Evolutionary conservation across 805 yeast species (phyloP).

Genomic region (Cyberlindnera euphorbiae): DNA sequence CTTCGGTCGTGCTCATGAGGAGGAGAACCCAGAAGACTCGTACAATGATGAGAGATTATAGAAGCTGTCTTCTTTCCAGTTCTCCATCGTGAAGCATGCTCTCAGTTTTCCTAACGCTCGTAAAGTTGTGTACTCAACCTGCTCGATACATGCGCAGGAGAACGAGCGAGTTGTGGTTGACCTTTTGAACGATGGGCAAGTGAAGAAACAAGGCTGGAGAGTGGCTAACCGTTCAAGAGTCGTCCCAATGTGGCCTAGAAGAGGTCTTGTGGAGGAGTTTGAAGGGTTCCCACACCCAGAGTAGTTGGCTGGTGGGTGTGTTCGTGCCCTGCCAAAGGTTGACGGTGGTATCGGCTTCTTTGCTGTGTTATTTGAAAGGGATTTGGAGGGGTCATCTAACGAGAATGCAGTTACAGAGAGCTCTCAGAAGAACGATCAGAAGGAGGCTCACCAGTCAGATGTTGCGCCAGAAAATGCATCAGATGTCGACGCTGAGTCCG

Average conservation of each 20-base stretch:
- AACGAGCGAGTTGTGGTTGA: slow-evolving; percentile 89
- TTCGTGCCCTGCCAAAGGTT: slow-evolving; percentile 75
- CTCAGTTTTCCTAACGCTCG: slow-evolving; percentile 70
- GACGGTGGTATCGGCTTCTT: slow-evolving; percentile 99
- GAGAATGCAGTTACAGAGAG: too few relatives aligned
- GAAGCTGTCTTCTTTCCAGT: slow-evolving; percentile 82
- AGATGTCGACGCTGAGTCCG: slow-evolving; percentile 7
- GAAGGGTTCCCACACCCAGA: slow-evolving; percentile 41
- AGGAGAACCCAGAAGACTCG: slow-evolving; percentile 42
- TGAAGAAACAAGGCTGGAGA: slow-evolving; percentile 70
- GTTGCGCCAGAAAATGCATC: neutral
- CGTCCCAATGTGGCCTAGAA: slow-evolving; percentile 78
- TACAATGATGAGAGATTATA: slow-evolving; percentile 50
- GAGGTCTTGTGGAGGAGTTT: slow-evolving; percentile 77
- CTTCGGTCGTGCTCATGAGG: slow-evolving; percentile 57
- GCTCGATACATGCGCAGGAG: slow-evolving; percentile 91
- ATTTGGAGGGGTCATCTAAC: slow-evolving; percentile 1
- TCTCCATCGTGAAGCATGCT: slow-evolving; percentile 84
- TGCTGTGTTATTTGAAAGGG: slow-evolving; percentile 83
- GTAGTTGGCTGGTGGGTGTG: slow-evolving; percentile 76
- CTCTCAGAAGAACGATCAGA: too few relatives aligned
- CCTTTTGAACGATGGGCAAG: slow-evolving; percentile 60
- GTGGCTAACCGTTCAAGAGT: slow-evolving; percentile 55
- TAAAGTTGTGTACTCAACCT: slow-evolving; percentile 87
- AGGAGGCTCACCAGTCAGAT: too few relatives aligned